Conservation (phyloP, 495 filamentous ascomycete genomes). For the Talaromyces borbonicus region DNA sequence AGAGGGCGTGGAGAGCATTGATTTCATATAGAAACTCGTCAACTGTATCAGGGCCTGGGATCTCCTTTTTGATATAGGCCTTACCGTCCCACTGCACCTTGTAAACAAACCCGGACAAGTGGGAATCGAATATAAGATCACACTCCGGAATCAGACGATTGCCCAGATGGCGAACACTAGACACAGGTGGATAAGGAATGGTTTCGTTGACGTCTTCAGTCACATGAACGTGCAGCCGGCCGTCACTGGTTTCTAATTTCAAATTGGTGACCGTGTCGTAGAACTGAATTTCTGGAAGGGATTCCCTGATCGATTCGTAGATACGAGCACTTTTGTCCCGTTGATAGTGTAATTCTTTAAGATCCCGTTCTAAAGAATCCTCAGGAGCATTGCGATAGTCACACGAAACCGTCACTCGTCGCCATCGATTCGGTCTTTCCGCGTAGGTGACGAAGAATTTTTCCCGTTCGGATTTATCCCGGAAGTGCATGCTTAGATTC, state of each 20-base stretch:
- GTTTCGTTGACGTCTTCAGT: constrained; percentile 97
- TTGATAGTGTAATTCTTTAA: constrained; percentile 71
- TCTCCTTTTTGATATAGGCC: constrained; percentile 92
- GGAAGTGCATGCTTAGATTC: constrained; percentile 97
- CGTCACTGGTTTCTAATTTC: constrained; percentile 83
- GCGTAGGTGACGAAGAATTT: constrained; percentile 98
- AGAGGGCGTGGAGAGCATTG: constrained; percentile 79
- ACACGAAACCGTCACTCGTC: constrained; percentile 83
- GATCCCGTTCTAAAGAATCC: constrained; percentile 77
- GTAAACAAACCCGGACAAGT: constrained; percentile 96
- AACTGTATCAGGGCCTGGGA: constrained; percentile 89
- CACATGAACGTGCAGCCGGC: constrained; percentile 89
- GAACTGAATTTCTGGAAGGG: constrained; percentile 83
- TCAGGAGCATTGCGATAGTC: constrained; percentile 78
- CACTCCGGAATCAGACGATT: constrained; percentile 55
- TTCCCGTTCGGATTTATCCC: constrained; percentile 86
- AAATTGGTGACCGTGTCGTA: constrained; percentile 94
- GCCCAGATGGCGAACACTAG: constrained; percentile 70
- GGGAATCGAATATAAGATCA: constrained; percentile 74
- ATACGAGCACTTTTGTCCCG: constrained; percentile 91
- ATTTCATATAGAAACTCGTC: constrained; percentile 98
- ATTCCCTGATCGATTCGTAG: constrained; percentile 92
- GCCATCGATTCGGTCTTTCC: constrained; percentile 67
- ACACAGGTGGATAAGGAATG: constrained; percentile 72
- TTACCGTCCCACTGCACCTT: constrained; percentile 64